phyloP scores from a whole-genome alignment of 1,284 basidiomycete genomes.

The Cryptococcus sp. region DNA sequence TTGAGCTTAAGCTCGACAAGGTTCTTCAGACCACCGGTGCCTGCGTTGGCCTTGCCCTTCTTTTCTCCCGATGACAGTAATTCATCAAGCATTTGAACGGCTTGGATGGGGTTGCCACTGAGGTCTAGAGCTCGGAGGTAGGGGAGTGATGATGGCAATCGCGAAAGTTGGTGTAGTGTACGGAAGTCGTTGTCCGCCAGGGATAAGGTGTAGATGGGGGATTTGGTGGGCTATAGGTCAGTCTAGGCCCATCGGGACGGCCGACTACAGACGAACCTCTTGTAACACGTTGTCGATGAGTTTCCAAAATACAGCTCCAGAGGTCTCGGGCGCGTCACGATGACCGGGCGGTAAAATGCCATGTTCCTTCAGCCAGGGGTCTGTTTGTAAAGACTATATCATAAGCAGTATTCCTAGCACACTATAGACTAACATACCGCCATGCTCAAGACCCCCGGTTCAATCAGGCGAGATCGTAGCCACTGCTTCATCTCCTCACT shows the following conservation, averaged over 20 bases:
- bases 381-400: conserved; percentile 29
- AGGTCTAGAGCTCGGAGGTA: conserved; percentile 45
- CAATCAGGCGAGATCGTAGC: conserved; percentile 31
- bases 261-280: conserved; percentile 16
- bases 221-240: neutral
- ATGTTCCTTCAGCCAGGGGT: conserved; percentile 37
- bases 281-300: conserved; percentile 36
- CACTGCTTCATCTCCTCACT: conserved; percentile 41
- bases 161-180: conserved; percentile 28
- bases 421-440: conserved; percentile 25
- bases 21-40: conserved; percentile 34
- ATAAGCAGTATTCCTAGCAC: neutral
- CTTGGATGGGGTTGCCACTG: conserved; percentile 37
- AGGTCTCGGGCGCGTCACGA: conserved; percentile 29
- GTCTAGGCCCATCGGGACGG: neutral
- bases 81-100: conserved; percentile 28
- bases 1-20: conserved; percentile 42
- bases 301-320: conserved; percentile 41
- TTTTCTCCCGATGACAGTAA: conserved; percentile 33
- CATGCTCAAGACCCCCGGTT: conserved; percentile 38
- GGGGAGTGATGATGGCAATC: conserved; percentile 34
- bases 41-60: conserved; percentile 37
- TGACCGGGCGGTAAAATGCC: conserved; percentile 43
- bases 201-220: conserved; percentile 40
- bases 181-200: conserved; percentile 39